A percentile compares a stretch with the other conserved stretches of the same genome.
These are phyloP conservation scores for Populus tomentosa DNA, from an alignment of 441 rosid species.

Conservation along the genomic window DNA sequence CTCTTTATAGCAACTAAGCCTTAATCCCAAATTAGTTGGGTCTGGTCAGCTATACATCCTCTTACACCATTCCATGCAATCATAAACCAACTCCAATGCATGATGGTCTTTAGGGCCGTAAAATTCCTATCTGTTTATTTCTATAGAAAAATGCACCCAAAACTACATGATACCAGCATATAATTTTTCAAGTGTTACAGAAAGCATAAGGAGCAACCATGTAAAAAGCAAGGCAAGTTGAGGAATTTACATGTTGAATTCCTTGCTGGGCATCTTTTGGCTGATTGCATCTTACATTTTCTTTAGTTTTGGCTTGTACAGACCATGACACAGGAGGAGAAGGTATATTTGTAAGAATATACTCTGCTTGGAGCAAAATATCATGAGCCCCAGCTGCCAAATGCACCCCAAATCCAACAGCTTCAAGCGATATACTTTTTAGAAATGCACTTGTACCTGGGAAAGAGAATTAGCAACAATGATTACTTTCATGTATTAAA, in stretches of 20 bases:
- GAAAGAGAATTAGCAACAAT: conserved; percentile 10
- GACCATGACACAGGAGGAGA: conserved; percentile 48
- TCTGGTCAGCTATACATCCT: neutral
- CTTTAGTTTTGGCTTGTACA: conserved; percentile 42
- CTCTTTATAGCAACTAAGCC: neutral
- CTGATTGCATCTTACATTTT: conserved; percentile 70
- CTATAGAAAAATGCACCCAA: neutral
- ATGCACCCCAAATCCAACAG: conserved; percentile 96
- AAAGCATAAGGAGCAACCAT: neutral
- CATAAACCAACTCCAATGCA: neutral
- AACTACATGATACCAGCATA: neutral
- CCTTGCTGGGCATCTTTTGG: conserved; percentile 94
- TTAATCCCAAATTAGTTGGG: neutral
- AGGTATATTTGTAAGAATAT: conserved; percentile 49
- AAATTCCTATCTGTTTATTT: neutral
- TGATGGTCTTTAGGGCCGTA: neutral
- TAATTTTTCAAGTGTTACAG: neutral
- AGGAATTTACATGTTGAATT: conserved; percentile 63
- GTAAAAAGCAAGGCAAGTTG: neutral
- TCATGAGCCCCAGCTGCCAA: conserved; percentile 92
- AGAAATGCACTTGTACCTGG: conserved; percentile 92
- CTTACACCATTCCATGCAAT: neutral
- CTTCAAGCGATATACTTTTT: conserved; percentile 92
- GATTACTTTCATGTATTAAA: neutral
- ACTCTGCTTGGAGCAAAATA: conserved; percentile 79